phyloP scores from a whole-genome alignment of 345 rosid genomes.

The Dipteronia dyeriana region DNA sequence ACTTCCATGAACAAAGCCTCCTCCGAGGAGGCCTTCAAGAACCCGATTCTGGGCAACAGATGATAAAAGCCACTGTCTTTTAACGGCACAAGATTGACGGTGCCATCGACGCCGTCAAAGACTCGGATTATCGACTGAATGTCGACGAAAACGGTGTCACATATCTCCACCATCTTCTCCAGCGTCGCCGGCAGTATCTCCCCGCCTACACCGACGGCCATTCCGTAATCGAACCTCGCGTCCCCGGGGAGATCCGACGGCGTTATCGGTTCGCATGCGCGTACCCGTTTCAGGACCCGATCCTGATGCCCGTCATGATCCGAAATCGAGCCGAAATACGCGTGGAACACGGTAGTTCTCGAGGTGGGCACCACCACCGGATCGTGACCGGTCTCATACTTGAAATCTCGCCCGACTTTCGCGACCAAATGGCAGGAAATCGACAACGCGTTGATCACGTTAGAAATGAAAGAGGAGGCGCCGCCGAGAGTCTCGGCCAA shows the following conservation, averaged over 20 bases:
- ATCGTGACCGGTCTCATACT: constrained; percentile 40
- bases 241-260: constrained; percentile 68
- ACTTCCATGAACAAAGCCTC: constrained; percentile 84
- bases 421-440: constrained; percentile 54
- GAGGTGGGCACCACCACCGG: constrained; percentile 50
- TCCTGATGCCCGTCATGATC: constrained; percentile 47
- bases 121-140: constrained; percentile 82
- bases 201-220: constrained; percentile 98
- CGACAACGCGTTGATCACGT: constrained; percentile 59
- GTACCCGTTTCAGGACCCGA: constrained; percentile 69
- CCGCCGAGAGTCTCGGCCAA: constrained; percentile 92
- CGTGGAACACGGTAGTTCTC: constrained; percentile 75
- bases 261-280: constrained; percentile 67
- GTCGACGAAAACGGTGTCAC: constrained; percentile 73
- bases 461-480: constrained; percentile 82
- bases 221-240: constrained; percentile 59
- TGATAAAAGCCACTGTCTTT: constrained; percentile 65
- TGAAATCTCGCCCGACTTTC: constrained; percentile 80
- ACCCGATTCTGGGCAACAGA: constrained; percentile 57
- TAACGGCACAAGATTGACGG: constrained; percentile 62
- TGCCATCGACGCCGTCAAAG: constrained; percentile 62
- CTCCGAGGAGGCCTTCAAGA: constrained; percentile 83
- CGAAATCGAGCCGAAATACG: constrained; percentile 56
- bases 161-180: constrained; percentile 72
- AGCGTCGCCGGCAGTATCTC: constrained; percentile 86